These are phyloP conservation scores for Sphaerosporella brunnea DNA, from an alignment of 495 filamentous ascomycete genomes.

Conservation along the genomic window DNA sequence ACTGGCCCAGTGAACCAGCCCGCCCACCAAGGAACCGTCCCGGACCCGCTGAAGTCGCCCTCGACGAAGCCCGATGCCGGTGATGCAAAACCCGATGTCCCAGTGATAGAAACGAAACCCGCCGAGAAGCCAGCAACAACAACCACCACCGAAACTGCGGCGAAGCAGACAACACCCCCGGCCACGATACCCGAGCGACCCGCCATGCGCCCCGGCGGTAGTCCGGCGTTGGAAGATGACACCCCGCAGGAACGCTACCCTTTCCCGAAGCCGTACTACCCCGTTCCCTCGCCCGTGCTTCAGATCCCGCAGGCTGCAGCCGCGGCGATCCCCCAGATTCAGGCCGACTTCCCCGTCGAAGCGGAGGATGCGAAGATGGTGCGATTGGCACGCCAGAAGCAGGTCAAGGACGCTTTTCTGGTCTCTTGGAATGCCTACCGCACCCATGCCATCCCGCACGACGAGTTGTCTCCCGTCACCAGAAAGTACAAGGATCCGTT, in stretches of 20 bases:
- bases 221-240: not conserved
- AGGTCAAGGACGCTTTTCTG: conserved; percentile 50
- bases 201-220: not conserved
- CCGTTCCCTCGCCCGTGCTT: conserved; percentile 52
- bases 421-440: conserved; percentile 64
- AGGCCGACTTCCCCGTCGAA: conserved; percentile 51
- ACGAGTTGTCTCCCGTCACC: conserved; percentile 55
- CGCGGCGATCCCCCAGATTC: conserved; percentile 55
- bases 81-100: no score
- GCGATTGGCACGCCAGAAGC: conserved; percentile 44
- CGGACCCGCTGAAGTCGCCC: not conserved
- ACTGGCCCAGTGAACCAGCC: not conserved
- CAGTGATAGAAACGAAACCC: no score
- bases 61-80: no score
- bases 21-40: not conserved
- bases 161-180: not conserved
- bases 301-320: conserved; percentile 53
- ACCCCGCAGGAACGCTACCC: not conserved
- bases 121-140: not conserved
- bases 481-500: conserved; percentile 53
- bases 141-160: not conserved
- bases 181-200: not conserved
- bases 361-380: conserved; percentile 39
- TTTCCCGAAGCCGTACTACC: conserved; percentile 47
- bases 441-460: conserved; percentile 56